phyloP scores from a whole-genome alignment of 768 basidiomycete species.

The Trametes elegans region DNA sequence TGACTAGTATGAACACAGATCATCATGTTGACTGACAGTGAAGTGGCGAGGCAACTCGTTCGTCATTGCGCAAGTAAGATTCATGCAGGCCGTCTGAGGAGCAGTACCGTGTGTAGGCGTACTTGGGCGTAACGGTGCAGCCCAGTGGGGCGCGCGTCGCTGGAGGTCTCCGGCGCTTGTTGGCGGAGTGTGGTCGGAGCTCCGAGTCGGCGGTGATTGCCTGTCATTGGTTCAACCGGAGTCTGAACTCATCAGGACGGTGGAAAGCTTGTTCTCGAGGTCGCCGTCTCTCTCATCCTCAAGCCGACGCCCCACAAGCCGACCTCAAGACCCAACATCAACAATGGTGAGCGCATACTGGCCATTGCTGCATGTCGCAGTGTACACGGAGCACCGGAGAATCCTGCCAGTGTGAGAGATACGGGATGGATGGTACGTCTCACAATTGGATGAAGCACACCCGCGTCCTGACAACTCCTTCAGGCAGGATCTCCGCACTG shows the following conservation, averaged over 20 bases:
- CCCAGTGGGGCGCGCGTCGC: too few species aligned
- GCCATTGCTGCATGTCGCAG: background rate
- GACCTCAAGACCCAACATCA: slow-evolving; percentile 20
- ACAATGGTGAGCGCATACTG: slow-evolving; percentile 23
- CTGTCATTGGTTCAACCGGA: slow-evolving; percentile 3
- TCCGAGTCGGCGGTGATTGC: background rate
- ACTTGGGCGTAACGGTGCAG: background rate
- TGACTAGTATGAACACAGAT: too few species aligned
- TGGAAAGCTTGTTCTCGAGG: slow-evolving; percentile 1
- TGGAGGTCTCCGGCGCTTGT: too few species aligned
- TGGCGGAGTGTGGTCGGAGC: background rate
- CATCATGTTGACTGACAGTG: too few species aligned
- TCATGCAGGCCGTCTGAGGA: too few species aligned
- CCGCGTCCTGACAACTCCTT: background rate
- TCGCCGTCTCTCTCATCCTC: slow-evolving; percentile 5
- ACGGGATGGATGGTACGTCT: slow-evolving; percentile 31
- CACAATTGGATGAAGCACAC: slow-evolving; percentile 7
- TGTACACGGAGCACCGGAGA: slow-evolving; percentile 19
- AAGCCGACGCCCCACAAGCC: slow-evolving; percentile 10
- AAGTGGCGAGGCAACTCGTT: too few species aligned
- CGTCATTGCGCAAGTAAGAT: too few species aligned
- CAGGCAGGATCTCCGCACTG: slow-evolving; percentile 16
- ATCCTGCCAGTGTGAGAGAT: slow-evolving; percentile 13
- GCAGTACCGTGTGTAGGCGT: background rate
- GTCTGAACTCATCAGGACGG: background rate